Conservation (phyloP, 2,329 filamentous ascomycete species). For the Ophiocordyceps unilateralis region DNA sequence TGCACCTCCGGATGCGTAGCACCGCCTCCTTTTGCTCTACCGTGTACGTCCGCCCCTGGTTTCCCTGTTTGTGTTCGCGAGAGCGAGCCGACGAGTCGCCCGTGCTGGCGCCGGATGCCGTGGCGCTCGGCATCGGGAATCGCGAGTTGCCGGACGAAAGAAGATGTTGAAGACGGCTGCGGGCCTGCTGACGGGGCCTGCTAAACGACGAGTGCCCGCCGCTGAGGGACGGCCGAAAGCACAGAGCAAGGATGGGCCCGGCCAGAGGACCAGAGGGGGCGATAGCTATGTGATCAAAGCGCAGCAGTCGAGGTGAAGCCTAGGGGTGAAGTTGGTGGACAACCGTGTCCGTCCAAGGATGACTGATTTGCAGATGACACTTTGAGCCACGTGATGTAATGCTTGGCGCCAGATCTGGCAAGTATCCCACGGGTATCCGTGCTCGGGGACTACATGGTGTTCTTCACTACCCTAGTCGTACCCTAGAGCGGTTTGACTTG, state of each 20-base stretch:
- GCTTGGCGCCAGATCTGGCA: background rate
- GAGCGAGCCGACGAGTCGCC: constrained; percentile 23
- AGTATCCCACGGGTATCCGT: no score
- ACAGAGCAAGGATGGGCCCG: background rate
- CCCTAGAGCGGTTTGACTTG: no score
- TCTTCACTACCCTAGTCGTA: no score
- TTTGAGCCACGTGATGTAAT: background rate
- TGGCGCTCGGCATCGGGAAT: constrained; percentile 24
- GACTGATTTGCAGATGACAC: background rate
- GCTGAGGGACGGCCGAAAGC: background rate
- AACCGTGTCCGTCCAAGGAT: background rate
- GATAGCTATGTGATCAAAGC: background rate
- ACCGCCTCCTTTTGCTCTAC: constrained; percentile 85
- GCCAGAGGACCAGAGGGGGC: background rate
- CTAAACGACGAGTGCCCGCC: no score
- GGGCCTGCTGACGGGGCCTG: background rate
- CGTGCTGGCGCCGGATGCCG: constrained; percentile 36
- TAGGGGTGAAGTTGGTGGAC: background rate
- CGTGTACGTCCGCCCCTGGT: constrained; percentile 63
- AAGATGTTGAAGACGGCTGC: background rate
- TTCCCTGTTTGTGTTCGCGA: constrained; percentile 60
- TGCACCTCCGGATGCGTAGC: constrained; percentile 70
- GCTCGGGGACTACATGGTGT: no score
- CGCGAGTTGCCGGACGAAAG: background rate
- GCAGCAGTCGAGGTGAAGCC: no score